Conservation (phyloP, 805 yeast species). For the Starmerella lactis-condensi region DNA sequence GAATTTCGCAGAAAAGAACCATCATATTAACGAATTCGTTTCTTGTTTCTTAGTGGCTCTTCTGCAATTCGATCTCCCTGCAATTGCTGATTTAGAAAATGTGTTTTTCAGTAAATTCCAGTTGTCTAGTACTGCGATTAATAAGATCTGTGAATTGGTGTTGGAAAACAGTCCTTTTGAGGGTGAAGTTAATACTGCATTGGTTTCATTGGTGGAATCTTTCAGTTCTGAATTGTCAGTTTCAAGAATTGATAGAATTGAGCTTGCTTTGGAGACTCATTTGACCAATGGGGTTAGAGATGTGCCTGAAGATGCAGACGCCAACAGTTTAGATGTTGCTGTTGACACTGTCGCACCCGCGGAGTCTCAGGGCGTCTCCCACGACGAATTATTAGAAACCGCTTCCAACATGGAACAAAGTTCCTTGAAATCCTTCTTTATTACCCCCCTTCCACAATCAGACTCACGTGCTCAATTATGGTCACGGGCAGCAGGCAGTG, state of each 20-base stretch:
- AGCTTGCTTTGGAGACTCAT: conserved; percentile 52
- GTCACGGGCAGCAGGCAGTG: conserved; percentile 12
- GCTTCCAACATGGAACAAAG: conserved; percentile 11
- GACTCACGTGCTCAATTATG: conserved; percentile 14
- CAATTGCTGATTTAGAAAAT: conserved; percentile 11
- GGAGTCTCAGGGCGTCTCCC: background rate
- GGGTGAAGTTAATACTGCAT: conserved; percentile 5
- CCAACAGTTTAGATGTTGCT: background rate
- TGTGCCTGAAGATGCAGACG: too few relatives aligned
- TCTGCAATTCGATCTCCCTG: conserved; percentile 8
- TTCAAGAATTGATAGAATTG: conserved; percentile 30
- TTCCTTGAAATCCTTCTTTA: conserved; percentile 10
- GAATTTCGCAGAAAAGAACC: background rate
- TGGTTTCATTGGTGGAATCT: conserved; percentile 9
- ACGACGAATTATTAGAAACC: background rate
- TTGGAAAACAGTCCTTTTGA: conserved; percentile 6
- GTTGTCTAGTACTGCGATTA: background rate
- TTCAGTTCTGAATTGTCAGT: conserved; percentile 2
- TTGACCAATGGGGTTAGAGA: too few relatives aligned
- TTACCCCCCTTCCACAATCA: conserved; percentile 5
- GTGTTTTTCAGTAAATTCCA: conserved; percentile 1
- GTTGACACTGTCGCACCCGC: background rate
- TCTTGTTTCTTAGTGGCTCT: conserved; percentile 16
- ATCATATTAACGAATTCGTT: background rate
- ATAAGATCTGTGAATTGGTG: conserved; percentile 2